Percentiles rank a stretch among this genome's conserved stretches.
phyloP scores from a whole-genome alignment of 768 basidiomycete species.

The Kwoniella mangroviensis region DNA sequence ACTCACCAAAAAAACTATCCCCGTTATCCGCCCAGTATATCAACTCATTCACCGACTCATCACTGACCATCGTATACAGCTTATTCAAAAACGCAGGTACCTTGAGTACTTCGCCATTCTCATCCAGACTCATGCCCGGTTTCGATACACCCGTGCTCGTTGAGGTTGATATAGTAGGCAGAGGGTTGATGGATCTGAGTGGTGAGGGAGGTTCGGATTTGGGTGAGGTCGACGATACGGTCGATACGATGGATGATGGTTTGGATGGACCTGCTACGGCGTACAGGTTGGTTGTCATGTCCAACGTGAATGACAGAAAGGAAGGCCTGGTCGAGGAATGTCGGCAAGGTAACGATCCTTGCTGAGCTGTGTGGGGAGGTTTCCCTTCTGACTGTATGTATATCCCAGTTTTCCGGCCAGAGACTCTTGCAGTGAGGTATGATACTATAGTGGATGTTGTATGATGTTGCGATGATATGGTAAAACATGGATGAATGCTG shows the following conservation, averaged over 20 bases:
- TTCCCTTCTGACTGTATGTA: too few relatives aligned
- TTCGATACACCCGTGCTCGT: slow-evolving; percentile 23
- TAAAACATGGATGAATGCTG: not conserved
- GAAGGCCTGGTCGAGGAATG: not conserved
- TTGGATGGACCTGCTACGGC: slow-evolving; percentile 45
- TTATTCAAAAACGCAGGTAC: slow-evolving; percentile 91
- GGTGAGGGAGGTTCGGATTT: slow-evolving; percentile 32
- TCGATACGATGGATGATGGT: slow-evolving; percentile 22
- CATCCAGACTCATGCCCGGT: slow-evolving; percentile 46
- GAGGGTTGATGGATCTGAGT: slow-evolving; percentile 12
- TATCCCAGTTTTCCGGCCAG: too few relatives aligned
- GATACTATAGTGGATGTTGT: not conserved
- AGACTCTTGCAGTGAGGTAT: too few relatives aligned
- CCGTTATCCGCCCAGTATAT: slow-evolving; percentile 91
- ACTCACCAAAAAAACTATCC: slow-evolving; percentile 85
- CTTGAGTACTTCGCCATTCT: slow-evolving; percentile 55
- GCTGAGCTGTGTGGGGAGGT: too few relatives aligned
- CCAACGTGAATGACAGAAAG: not conserved
- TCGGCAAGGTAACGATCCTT: too few relatives aligned
- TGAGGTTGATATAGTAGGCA: not conserved
- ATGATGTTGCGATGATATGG: not conserved
- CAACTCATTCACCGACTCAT: slow-evolving; percentile 76
- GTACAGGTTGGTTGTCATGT: slow-evolving; percentile 41
- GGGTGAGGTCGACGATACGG: slow-evolving; percentile 12
- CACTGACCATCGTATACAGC: slow-evolving; percentile 91